Percentiles rank a stretch among this genome's conserved stretches.
phyloP scores from a whole-genome alignment of 768 basidiomycete species.

The Pholiota conissans region DNA sequence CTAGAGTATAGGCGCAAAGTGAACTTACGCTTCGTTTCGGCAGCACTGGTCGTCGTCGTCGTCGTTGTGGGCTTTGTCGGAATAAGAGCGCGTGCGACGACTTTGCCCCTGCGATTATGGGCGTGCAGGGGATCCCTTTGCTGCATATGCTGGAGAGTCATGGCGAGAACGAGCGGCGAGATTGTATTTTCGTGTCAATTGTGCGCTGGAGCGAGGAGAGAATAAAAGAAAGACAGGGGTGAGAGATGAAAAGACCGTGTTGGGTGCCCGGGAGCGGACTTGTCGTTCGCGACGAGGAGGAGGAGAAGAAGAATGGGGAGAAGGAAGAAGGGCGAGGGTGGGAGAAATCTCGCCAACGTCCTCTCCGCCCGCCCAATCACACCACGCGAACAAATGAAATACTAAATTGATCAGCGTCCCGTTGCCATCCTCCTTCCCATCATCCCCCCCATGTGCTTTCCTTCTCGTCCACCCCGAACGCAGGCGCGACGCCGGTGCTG shows the following conservation, averaged over 20 bases:
- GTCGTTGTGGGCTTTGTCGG: background rate
- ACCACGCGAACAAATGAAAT: background rate
- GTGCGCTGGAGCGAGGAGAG: background rate
- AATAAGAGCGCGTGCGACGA: background rate
- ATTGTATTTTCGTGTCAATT: background rate
- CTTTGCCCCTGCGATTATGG: background rate
- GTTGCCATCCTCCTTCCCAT: background rate
- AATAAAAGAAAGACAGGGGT: background rate
- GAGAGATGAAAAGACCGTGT: conserved; percentile 8
- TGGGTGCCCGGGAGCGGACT: background rate
- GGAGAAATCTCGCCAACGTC: background rate
- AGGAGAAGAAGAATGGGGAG: background rate
- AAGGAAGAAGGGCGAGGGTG: conserved; percentile 7
- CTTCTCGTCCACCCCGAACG: too few species aligned
- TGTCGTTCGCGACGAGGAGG: conserved; percentile 1
- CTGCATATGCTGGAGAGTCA: conserved; percentile 3
- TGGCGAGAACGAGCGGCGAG: background rate
- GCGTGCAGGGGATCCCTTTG: background rate
- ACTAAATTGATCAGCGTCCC: background rate
- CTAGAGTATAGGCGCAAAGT: too few species aligned
- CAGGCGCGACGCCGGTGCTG: too few species aligned
- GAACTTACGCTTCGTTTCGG: background rate
- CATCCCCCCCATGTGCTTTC: background rate
- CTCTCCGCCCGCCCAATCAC: background rate
- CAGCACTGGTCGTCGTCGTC: background rate